Percentiles rank a stretch among this genome's conserved stretches.
phyloP scores from a whole-genome alignment of 2,329 filamentous ascomycete species.

The Fusarium subtropicale region DNA sequence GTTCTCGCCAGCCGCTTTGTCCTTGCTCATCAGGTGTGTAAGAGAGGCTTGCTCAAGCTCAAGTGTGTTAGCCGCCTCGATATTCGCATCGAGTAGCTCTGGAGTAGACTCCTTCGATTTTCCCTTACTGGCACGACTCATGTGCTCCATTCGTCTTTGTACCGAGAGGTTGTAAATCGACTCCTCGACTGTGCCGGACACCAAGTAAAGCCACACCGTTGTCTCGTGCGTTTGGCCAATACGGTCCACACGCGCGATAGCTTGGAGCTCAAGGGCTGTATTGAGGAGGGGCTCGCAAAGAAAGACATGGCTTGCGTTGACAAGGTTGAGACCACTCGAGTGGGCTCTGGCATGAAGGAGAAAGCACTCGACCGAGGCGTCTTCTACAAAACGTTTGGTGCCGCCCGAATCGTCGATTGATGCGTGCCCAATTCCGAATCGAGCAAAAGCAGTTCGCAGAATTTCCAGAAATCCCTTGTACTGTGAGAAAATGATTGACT shows the following conservation, averaged over 20 bases:
- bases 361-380: constrained; percentile 82
- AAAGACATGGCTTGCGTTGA: constrained; percentile 94
- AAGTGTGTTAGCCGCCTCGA: constrained; percentile 87
- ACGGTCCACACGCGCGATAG: constrained; percentile 92
- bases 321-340: constrained; percentile 88
- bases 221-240: constrained; percentile 91
- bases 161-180: constrained; percentile 91
- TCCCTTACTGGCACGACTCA: constrained; percentile 59
- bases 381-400: constrained; percentile 79
- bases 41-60: constrained; percentile 82
- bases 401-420: constrained; percentile 77
- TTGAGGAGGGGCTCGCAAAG: constrained; percentile 95
- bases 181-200: constrained; percentile 92
- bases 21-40: constrained; percentile 76
- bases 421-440: constrained; percentile 78
- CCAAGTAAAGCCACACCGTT: constrained; percentile 94
- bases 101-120: constrained; percentile 57
- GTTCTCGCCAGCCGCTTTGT: constrained; percentile 79
- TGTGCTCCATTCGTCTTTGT: constrained; percentile 79
- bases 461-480: constrained; percentile 82
- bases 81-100: constrained; percentile 67
- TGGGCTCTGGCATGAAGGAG: constrained; percentile 90
- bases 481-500: constrained; percentile 95
- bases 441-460: constrained; percentile 74
- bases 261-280: constrained; percentile 92